Base-by-base conservation (phyloP, 495 filamentous ascomycete genomes). In the Neurospora sp. region DNA sequence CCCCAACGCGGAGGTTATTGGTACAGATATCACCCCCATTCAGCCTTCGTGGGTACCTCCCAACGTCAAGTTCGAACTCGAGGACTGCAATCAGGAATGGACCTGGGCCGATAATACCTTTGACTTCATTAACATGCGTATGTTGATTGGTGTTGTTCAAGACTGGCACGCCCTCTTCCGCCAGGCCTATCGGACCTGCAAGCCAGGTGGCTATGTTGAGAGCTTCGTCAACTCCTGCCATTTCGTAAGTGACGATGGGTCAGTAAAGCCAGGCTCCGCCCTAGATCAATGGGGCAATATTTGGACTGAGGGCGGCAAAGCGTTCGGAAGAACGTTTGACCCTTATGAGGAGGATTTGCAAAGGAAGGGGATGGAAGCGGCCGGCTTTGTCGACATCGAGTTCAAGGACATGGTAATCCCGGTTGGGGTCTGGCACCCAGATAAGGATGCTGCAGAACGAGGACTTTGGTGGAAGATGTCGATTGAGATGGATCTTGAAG, bases 71-170 rank as follows among this genome's bases (percentile, higher is more conserved):
- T 87, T 87, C 74, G 82, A 84, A 71, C 77, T 87, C 45, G 85
- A 86, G 72, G 85, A 87, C 71, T 84, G 85, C 74, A 83, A 85
- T 69, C 69, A 72, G 8, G 75, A 78, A 31, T 89, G 86, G 86
- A 75, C 81, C 13, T 86, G 83, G 74, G 74, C 79, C 21, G 71
- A 78, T n/a, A 79, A 85, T 40, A 71, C 78, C 71, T 91, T 90
- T 75, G 89, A 91, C 79, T 88, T 87, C 71, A 83, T 90, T 71
- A 86, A 90, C 76, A 82, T 86, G 6, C 84, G 88, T 21, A 74
- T 80, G 7, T 75, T 89, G 31, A 82, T 83, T 45, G 86, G 81
- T 43, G 85, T 83, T n/a, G 79, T 90, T 66, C 76, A 75, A 37
- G 82, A 89, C 74, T 90, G 88, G 88, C 77, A 80, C 4, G 79